Evolutionary conservation across 768 basidiomycete genomes (phyloP), one percentile per base, ranked within the genome.

Genomic region (Pseudohyphozyma bogoriensis): DNA sequence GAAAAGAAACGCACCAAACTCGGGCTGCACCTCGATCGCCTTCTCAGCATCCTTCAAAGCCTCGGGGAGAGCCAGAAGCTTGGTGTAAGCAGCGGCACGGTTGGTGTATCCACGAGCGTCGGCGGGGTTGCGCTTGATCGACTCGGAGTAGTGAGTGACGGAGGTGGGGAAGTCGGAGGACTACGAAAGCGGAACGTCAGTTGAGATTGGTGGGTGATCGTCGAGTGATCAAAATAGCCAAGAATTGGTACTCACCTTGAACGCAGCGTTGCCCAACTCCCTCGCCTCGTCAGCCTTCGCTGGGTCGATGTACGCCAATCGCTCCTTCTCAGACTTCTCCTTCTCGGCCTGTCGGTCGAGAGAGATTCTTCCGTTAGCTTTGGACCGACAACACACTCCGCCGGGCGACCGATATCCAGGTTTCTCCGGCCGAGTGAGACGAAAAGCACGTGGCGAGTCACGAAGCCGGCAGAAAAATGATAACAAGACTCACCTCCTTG

Each of bases 101-200:
- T 99, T 99, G 74, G 93, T 97, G 78, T 96, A 99, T 12, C 88
- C 91, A 65, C 85, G 80, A 18, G 93, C 81, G 72, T 99, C 95
- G 39, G 75, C 73, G 44, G 95, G 93, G 70, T 89, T 85, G 52
- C 95, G 85, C 77, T 96, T 96, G 80, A 97, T 95, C 63, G 89
- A 86, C 76, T 99, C 95, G 39, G 87, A 81, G 77, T 99, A 99
- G 40, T 80, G 78, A 77, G 88, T 90, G 68, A 99, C 92, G 1
- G 93, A 87, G 15, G 80, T 83, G 15, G 83, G 92, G 74, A 91
- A 99, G 74, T 93, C 85, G 24, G 90, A 93, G 3, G 76, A 73
- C 74, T 77, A 59, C 1, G 28, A 29, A 13, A 33, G 8, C 7
- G 39, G n/a, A 20, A 33, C n/a, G 29, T 22, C 36, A 13, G 29